These are phyloP conservation scores for Ormosia emarginata DNA, from an alignment of 306 rosid species.

Conservation along the genomic window DNA sequence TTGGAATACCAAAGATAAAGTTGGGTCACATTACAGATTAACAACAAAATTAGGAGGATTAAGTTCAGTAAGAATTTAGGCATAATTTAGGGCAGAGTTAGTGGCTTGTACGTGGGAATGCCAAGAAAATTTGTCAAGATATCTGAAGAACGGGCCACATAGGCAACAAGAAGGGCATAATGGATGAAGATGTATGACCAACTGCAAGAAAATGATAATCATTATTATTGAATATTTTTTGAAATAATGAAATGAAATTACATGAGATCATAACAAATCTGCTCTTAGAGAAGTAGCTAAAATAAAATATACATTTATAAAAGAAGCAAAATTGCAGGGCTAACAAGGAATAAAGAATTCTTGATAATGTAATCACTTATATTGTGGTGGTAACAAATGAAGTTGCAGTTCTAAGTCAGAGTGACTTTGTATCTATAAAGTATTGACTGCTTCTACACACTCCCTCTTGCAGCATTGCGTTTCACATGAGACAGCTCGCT, in stretches of 20 bases:
- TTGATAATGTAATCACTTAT: background rate
- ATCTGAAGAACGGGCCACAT: conserved; percentile 71
- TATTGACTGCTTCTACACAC: background rate
- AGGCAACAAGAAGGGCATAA: conserved; percentile 78
- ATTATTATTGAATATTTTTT: background rate
- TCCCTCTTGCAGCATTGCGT: background rate
- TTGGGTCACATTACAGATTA: background rate
- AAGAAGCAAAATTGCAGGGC: background rate
- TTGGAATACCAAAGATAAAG: conserved; percentile 10
- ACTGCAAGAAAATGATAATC: conserved; percentile 51
- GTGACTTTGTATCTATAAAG: background rate
- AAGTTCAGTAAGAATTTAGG: background rate
- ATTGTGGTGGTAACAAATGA: background rate
- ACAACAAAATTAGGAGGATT: conserved; percentile 1
- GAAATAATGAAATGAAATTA: conserved; percentile 1
- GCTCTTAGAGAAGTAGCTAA: background rate
- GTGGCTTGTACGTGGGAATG: conserved; percentile 53
- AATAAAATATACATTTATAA: background rate
- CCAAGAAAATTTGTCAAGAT: conserved; percentile 66
- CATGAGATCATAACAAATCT: background rate
- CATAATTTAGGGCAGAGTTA: conserved; percentile 7
- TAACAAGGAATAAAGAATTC: background rate
- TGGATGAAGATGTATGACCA: conserved; percentile 87
- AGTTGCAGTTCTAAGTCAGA: background rate
- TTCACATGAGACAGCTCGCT: background rate